Base-by-base conservation (phyloP, 2,329 filamentous ascomycete genomes). In the Ploettnerulaceae sp. region DNA sequence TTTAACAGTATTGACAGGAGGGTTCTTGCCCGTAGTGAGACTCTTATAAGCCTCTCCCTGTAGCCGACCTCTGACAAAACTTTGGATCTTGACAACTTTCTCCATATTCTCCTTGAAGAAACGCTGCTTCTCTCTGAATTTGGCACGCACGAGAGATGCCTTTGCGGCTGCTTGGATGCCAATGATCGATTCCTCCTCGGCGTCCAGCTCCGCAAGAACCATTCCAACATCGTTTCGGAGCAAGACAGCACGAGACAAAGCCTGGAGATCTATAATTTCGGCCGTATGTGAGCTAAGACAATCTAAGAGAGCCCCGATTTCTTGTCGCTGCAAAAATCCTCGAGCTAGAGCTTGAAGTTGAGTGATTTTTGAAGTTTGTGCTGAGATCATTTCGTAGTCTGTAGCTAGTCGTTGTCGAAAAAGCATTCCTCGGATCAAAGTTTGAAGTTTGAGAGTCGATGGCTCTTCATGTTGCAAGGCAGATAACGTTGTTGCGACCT, bases 1-100 rank as follows among this genome's bases (percentile, higher is more conserved):
- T 72, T 97, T 96, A 63, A 98, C 88, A 0, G 94, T 95, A 29
- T 89, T 89, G 49, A 98, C 89, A 0, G 93, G 93, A 18, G 93
- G 93, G 63, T 97, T 97, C 70, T 95, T 96, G 51, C 93, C 94
- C 24, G 82, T 90, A 2, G 90, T 97, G 55, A 98, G 75, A 64
- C 88, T 95, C 76, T 95, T 96, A 74, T 98, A 98, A 2, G 93
- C 93, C 68, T 98, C 89, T 41, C 93, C 93, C 66, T 98, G 93
- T 39, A 97, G 87, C 64, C 94, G 93, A 55, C 84, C 93, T 52
- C 93, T 82, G 43, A 97, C 84, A 57, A 97, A 95, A 64, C 93
- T 98, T 65, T 98, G 94, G 47, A 97, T 89, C 68, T 98, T 98
- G 73, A 98, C 84, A 20, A 98, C 93, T 68, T 94, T 97, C 61